A percentile compares a stretch with the other conserved stretches of the same genome.
phyloP scores from a whole-genome alignment of 495 filamentous ascomycete genomes.

The Monascus purpureus region DNA sequence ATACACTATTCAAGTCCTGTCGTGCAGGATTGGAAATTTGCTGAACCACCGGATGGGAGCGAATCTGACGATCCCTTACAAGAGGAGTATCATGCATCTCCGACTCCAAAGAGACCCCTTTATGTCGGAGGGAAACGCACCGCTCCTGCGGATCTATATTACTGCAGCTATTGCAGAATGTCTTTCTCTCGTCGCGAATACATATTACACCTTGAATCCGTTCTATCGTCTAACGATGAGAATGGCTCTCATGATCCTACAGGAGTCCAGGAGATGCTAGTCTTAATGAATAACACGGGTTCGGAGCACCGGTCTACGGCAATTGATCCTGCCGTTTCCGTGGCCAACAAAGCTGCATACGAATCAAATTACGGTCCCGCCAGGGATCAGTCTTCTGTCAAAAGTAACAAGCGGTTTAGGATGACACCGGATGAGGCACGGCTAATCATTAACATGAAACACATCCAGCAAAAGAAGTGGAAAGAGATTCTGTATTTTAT shows the following conservation, averaged over 20 bases:
- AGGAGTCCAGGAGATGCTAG: conserved; percentile 2
- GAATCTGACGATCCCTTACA: conserved; percentile 37
- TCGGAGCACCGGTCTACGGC: neutral
- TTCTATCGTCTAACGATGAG: conserved; percentile 2
- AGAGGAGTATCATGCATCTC: conserved; percentile 21
- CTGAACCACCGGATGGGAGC: conserved; percentile 19
- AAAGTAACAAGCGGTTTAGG: conserved; percentile 5
- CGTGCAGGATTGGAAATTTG: conserved; percentile 32
- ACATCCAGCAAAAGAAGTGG: conserved; percentile 15
- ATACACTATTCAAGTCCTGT: conserved; percentile 22
- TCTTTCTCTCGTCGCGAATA: conserved; percentile 4
- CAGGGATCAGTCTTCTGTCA: too few species aligned
- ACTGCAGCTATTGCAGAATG: conserved; percentile 5
- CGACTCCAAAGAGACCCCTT: conserved; percentile 11
- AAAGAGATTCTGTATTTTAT: conserved; percentile 18
- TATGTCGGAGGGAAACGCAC: conserved; percentile 13
- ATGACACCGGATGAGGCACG: conserved; percentile 23
- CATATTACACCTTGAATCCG: conserved; percentile 4
- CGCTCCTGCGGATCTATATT: conserved; percentile 2
- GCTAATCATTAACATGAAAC: conserved; percentile 18
- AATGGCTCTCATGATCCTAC: conserved; percentile 7
- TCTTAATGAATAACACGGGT: neutral
- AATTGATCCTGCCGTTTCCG: neutral
- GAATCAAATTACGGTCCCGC: too few species aligned
- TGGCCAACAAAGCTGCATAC: neutral